Evolutionary conservation across 306 rosid genomes (phyloP), one percentile per base, ranked within the genome.

Genomic region (Rosa multiflora): DNA sequence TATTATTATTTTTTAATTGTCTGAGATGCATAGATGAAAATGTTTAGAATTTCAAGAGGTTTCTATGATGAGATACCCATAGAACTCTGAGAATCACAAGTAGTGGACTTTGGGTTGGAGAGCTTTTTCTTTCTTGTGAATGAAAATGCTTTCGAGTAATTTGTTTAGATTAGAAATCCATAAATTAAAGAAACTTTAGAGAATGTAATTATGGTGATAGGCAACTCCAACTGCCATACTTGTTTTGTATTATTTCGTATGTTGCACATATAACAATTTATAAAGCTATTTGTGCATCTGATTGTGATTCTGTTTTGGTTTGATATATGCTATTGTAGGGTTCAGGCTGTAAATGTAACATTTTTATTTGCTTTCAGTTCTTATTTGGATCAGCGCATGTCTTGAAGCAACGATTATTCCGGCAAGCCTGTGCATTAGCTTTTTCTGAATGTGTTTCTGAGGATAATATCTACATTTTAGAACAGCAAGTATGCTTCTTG

Each of bases 351-450:
- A 59, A 43, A 14, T 58, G 49, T 47, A n/a, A 17, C 46, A 15
- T 23, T 51, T 39, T 39, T 21, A 18, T 67, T 29, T 58, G 77
- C 80, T 62, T 84, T 75, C 89, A 91, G 99, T 93, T 93, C 85
- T 86, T 96, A 78, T 91, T 75, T 73, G 93, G 89, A 52, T 90
- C 97, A 42, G 91, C 79, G 15, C 86, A 90, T 61, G 86, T 93
- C 76, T 74, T 86, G 90, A 89, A 80, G 82, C 97, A 62, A 78
- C 89, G 85, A 55, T 82, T 88, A 58, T 96, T 96, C 86, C 81
- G 69, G 72, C 90, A 83, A 85, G 90, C 92, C 69, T 92, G 98
- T 77, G 96, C 88, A 84, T 85, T 75, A 64, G 92, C 93, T 71
- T 88, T 89, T 82, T 66, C 87, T 14, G 87, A 87, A 85, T 90